Percentiles rank a stretch among this genome's conserved stretches.
These are phyloP conservation scores for Malbranchea zuffiana DNA, from an alignment of 2,329 filamentous ascomycete species.

Conservation along the genomic window DNA sequence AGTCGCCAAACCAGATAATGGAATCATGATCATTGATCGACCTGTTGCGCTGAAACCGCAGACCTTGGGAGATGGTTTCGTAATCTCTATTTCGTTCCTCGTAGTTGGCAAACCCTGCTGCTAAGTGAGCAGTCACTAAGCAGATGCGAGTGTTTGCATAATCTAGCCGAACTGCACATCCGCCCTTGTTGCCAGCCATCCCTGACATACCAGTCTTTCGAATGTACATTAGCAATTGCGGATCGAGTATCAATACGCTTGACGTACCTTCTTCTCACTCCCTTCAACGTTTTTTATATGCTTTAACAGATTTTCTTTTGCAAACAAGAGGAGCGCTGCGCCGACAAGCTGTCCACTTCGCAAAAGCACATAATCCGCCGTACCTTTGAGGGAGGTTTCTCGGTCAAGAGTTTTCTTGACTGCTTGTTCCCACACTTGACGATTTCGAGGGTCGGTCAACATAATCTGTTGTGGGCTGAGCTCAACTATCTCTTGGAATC, in stretches of 20 bases:
- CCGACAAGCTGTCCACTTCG: conserved; percentile 91
- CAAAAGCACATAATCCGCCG: conserved; percentile 76
- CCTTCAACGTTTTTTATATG: conserved; percentile 96
- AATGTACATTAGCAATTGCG: conserved; percentile 15
- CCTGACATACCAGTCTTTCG: conserved; percentile 73
- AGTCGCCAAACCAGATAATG: conserved; percentile 92
- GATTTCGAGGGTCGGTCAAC: conserved; percentile 84
- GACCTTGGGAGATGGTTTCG: conserved; percentile 70
- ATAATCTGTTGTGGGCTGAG: conserved; percentile 97
- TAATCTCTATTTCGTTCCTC: conserved; percentile 94
- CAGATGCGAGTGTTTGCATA: conserved; percentile 88
- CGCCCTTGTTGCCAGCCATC: conserved; percentile 96
- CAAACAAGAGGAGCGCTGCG: conserved; percentile 83
- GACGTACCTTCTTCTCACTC: conserved; percentile 67
- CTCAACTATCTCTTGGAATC: conserved; percentile 98
- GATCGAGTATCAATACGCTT: neutral
- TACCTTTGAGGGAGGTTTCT: conserved; percentile 52
- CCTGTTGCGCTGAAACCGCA: conserved; percentile 83
- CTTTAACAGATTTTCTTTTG: conserved; percentile 62
- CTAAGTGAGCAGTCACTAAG: conserved; percentile 92
- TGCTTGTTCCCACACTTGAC: conserved; percentile 74
- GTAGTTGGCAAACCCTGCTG: conserved; percentile 91
- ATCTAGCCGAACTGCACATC: conserved; percentile 90
- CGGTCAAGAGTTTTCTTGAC: conserved; percentile 68
- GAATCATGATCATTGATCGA: conserved; percentile 85